Evolutionary conservation across 495 filamentous ascomycete species (phyloP).

Genomic region (Parathielavia appendiculata): DNA sequence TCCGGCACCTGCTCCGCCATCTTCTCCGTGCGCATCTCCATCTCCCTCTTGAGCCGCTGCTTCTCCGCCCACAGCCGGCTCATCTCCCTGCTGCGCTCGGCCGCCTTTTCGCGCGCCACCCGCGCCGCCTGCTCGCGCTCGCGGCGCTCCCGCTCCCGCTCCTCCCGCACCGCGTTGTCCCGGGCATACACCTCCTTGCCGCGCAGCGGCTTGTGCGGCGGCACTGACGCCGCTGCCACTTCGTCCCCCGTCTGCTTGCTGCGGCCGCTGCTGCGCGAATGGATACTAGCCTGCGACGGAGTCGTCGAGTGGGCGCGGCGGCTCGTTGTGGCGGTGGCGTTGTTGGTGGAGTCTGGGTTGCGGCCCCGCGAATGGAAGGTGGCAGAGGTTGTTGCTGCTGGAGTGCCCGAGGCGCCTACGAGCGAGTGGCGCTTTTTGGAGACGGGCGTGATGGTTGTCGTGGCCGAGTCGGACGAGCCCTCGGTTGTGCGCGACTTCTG

Average conservation of each 20-base stretch:
- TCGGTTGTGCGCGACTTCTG: constrained; percentile 28
- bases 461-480: constrained; percentile 15
- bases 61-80: constrained; percentile 68
- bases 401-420: not conserved
- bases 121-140: constrained; percentile 54
- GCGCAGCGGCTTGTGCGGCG: constrained; percentile 44
- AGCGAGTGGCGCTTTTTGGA: constrained; percentile 22
- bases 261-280: not conserved
- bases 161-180: constrained; percentile 45
- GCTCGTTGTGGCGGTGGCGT: not conserved
- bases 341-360: not conserved
- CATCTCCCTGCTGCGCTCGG: constrained; percentile 57
- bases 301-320: constrained; percentile 31
- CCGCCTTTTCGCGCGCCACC: constrained; percentile 56
- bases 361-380: constrained; percentile 18
- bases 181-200: constrained; percentile 60
- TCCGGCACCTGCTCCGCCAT: not conserved
- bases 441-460: constrained; percentile 8
- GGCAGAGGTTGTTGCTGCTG: not conserved
- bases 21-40: constrained; percentile 12
- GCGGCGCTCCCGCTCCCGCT: constrained; percentile 48
- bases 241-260: constrained; percentile 16
- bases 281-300: constrained; percentile 36
- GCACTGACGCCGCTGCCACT: constrained; percentile 46
- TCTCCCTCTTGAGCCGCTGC: constrained; percentile 40